A percentile compares a stretch with the other conserved stretches of the same genome.
Evolutionary conservation across 257 asterid genomes (phyloP).

Genomic region (Nicotiana tabacum): DNA sequence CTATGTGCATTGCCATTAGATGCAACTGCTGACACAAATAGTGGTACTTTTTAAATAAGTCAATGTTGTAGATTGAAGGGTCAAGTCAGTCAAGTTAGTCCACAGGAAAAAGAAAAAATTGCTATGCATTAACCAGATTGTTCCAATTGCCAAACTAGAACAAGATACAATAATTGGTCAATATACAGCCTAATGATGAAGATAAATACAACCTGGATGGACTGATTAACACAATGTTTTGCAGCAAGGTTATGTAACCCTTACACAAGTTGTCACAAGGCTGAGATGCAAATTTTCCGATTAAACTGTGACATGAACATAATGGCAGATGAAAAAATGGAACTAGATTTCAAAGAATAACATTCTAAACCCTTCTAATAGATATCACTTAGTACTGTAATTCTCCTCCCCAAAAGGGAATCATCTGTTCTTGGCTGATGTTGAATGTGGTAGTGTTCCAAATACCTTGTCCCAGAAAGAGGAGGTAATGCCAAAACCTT

Average conservation of each 20-base stretch:
- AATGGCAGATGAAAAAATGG: not conserved
- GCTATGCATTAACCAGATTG: not conserved
- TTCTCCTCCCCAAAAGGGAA: not conserved
- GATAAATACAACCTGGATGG: constrained; percentile 6
- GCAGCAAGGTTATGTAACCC: not conserved
- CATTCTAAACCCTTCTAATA: not conserved
- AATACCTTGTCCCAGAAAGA: constrained; percentile 73
- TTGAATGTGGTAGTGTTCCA: constrained; percentile 55
- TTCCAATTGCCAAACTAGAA: not conserved
- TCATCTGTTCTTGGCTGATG: constrained; percentile 38
- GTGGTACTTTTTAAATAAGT: not conserved
- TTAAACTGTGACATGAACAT: not conserved
- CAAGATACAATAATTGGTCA: not conserved
- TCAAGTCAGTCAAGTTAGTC: not conserved
- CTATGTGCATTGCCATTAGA: not conserved
- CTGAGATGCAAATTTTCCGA: not conserved
- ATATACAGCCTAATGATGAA: not conserved
- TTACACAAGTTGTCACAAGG: not conserved
- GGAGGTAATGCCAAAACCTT: constrained; percentile 83
- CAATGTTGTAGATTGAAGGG: not conserved
- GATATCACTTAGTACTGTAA: not conserved
- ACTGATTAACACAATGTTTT: constrained; percentile 1
- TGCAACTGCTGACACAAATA: not conserved
- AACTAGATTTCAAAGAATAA: not conserved
- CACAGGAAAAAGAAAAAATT: not conserved